These are phyloP conservation scores for Rubroshorea leprosula DNA, from an alignment of 345 rosid species.

Conservation along the genomic window DNA sequence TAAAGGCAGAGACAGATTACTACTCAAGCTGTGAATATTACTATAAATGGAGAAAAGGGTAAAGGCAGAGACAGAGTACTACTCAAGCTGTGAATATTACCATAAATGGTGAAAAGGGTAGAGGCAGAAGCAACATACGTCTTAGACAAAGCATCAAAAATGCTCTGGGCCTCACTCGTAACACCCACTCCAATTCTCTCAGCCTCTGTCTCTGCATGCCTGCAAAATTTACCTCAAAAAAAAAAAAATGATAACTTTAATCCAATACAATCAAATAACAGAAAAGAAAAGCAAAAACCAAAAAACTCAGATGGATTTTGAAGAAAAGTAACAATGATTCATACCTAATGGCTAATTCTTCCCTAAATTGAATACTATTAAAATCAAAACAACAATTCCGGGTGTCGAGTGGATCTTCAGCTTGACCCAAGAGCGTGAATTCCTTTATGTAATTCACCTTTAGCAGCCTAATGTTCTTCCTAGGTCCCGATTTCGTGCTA, in stretches of 20 bases:
- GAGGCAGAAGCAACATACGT: constrained; percentile 40
- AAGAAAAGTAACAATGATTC: neutral
- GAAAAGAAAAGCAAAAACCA: neutral
- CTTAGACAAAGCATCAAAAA: constrained; percentile 87
- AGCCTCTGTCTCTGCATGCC: constrained; percentile 87
- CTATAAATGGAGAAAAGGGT: neutral
- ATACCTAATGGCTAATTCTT: constrained; percentile 77
- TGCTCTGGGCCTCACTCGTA: constrained; percentile 75
- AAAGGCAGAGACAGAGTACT: too few species aligned
- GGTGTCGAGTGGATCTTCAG: constrained; percentile 79
- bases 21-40: neutral
- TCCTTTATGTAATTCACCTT: constrained; percentile 71
- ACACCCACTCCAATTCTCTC: constrained; percentile 94
- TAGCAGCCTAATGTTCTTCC: constrained; percentile 59
- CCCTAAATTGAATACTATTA: constrained; percentile 54
- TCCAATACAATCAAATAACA: neutral
- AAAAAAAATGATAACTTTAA: neutral
- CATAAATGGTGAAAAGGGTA: neutral
- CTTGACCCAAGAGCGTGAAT: constrained; percentile 54
- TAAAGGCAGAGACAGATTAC: too few species aligned
- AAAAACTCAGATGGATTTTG: neutral
- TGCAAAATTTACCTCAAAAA: constrained; percentile 24
- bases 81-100: neutral
- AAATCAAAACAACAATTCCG: constrained; percentile 63
- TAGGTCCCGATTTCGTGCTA: constrained; percentile 44